Evolutionary conservation across 805 yeast genomes (phyloP), one percentile per base, ranked within the genome.

Genomic region (Lipomyces orientalis): DNA sequence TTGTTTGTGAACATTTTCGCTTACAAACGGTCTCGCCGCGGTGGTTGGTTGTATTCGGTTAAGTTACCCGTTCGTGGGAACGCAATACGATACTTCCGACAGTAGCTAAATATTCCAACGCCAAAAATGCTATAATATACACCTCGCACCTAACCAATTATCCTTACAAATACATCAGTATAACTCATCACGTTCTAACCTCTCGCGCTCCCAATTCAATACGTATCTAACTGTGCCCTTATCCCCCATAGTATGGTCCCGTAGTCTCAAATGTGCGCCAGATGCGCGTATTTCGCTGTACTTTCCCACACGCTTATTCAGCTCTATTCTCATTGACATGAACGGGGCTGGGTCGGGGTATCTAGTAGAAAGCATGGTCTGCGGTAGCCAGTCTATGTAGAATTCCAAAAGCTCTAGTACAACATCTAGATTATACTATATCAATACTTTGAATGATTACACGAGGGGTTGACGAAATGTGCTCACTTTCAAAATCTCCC

Each of bases 371-470:
- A 71, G 22, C 6, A 60, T 16, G 2, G 74, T 68, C 16, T 68
- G 66, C 0, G 73, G 64, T 10, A 68, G 66, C 64, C 65, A 66
- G 54, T 71, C 72, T 51, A 65, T 71, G 64, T 71, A 71, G 7
- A 71, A 57, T 35, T 64, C 72, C 43, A 71, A 56, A 9, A 71
- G 16, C 14, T 71, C 74, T 4, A 69, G 63, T 19, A 71, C 57
- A 2, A 65, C 67, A 31, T 60, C 73, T 67, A 37, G 25, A n/a
- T 25, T 25, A 16, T n/a, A 55, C 43, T 33, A 16, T 2, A 14
- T 16, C 19, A 25, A 33, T 34, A 10, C 14, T 16, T 22, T n/a
- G 31, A 25, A 25, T 46, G 49, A 8, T 14, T 16, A 16, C 22
- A 16, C 7, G 16, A 25, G 6, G 9, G 12, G 22, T 2, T 25